Evolutionary conservation across 2,329 filamentous ascomycete species (phyloP).

Genomic region (Apiospora phragmitis): DNA sequence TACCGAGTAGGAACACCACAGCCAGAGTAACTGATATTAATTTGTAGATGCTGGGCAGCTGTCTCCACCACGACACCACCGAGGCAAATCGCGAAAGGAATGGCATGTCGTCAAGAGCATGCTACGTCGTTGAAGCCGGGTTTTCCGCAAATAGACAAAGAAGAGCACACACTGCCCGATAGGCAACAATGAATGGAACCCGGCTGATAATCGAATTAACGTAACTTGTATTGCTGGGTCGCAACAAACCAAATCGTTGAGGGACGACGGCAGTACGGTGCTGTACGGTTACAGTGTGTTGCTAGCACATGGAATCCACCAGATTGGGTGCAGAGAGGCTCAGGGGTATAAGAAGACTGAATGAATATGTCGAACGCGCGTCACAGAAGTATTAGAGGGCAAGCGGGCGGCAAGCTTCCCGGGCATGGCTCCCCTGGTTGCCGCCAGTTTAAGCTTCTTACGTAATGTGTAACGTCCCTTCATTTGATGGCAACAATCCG

Average conservation of each 20-base stretch:
- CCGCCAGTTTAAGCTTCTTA: neutral
- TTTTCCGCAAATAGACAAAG: neutral
- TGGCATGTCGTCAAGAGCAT: neutral
- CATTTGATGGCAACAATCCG: neutral
- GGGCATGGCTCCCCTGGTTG: neutral
- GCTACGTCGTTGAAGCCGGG: neutral
- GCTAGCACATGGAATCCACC: neutral
- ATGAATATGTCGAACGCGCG: neutral
- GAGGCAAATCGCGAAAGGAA: neutral
- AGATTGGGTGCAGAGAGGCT: neutral
- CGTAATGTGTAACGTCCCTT: neutral
- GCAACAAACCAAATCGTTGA: no score
- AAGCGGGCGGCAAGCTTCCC: neutral
- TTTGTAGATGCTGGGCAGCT: conserved; percentile 11
- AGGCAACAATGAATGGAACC: neutral
- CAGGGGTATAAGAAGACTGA: neutral
- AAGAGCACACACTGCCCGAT: neutral
- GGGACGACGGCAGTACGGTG: neutral
- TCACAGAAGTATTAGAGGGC: neutral
- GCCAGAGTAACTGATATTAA: neutral
- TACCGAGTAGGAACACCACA: conserved; percentile 7
- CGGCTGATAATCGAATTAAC: neutral
- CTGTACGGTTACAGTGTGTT: neutral
- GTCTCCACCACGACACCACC: neutral
- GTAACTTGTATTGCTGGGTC: neutral